Evolutionary conservation across 2,329 filamentous ascomycete species (phyloP), one percentile per base, ranked within the genome.

Genomic region (Didymella keratinophila): DNA sequence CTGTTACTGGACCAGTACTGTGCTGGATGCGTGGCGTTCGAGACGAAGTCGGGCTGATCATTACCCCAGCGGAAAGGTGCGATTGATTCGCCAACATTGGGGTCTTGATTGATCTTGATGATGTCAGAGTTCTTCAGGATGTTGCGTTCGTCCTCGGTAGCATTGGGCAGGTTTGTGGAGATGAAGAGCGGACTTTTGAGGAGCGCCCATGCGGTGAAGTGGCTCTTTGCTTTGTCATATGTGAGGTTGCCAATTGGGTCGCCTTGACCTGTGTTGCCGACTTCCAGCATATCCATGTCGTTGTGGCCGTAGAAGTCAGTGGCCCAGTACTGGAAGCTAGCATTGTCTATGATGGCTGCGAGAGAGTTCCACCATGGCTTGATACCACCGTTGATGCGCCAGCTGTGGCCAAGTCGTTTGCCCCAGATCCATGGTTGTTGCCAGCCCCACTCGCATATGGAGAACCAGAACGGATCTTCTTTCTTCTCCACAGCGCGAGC

Each of bases 11-110:
- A 48, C 66, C 66, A 69, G 47, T 62, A 69, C 30, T 69, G 61
- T 2, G 65, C 63, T 0, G 65, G 64, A 25, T 55, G 53, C 0
- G 60, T 56, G 7, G 67, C 60, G 61, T 85, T 81, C 63, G 78
- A 84, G 0, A 81, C 82, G 66, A 76, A 80, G 62, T 83, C 79
- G 0, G 77, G 72, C 69, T 71, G 68, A 60, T 83, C 83, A 3
- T 74, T 71, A 0, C 82, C 83, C 79, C 79, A 81, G 27, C 65
- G 66, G 64, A 76, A 81, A 2, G 71, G 74, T 60, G 67, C 63
- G 6, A 73, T 69, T 0, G 74, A 75, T 5, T 76, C 64, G 4
- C 79, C 80, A 20, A 73, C 75, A 5, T 76, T 71, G 21, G 76
- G 65, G 44, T 78, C 74, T 58, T 82, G 80, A 57, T 78, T 78